Base-by-base conservation (phyloP, 2,329 filamentous ascomycete genomes). In the Fusarium xylarioides region DNA sequence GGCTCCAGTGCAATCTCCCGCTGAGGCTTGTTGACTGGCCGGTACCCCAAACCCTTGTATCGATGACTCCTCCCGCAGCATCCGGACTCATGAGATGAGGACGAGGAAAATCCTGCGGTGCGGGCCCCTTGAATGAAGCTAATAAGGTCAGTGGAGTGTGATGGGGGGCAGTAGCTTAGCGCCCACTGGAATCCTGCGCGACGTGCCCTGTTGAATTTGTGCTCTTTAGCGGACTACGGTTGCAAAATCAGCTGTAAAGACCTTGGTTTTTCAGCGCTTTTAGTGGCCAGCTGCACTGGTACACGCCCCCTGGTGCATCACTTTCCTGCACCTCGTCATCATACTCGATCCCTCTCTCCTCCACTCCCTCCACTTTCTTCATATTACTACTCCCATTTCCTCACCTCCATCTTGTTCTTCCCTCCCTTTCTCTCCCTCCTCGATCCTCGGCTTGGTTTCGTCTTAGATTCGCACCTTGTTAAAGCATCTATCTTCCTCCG, bases 311-410 rank as follows among this genome's bases (percentile, higher is more conserved):
- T 69, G 58, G 44, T 66, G 53, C 59, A 65, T 70, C 59, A 42
- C 53, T 60, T 66, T 76, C 68, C 74, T 77, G 77, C 76, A 77
- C 73, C 71, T 79, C 72, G 75, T 77, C 74, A 74, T 79, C 78
- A 74, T 76, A 66, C 55, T 74, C 72, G 68, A 74, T 78, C 64
- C 69, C 70, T 76, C 74, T 68, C 53, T 77, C 70, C 66, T 76
- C 68, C 72, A 71, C 73, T 72, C 68, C 60, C 71, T 71, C 71
- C 68, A 66, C 67, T 74, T 64, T 59, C 67, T 71, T 71, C 68
- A 73, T 71, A 74, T 76, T 74, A 71, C 67, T 71, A 69, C 71
- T 71, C 64, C 72, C 71, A 60, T 72, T 75, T 74, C 73, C 63
- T 68, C 70, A 58, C 62, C 69, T 74, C 67, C 65, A 58, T 66